These are phyloP conservation scores for Obba rivulosa DNA, from an alignment of 768 basidiomycete genomes.

Conservation along the genomic window DNA sequence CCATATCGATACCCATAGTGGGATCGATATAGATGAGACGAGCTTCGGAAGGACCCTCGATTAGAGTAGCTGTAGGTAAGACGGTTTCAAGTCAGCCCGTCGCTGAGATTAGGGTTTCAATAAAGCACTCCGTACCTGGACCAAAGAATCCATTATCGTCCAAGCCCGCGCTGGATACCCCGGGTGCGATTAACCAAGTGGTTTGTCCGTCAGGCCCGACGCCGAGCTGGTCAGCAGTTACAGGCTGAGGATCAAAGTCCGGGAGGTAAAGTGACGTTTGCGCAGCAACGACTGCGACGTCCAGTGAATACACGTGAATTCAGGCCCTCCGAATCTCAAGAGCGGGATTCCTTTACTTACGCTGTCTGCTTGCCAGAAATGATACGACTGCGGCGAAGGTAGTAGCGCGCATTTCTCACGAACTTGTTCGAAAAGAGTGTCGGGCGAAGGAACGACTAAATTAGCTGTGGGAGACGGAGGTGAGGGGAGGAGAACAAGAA, in stretches of 20 bases:
- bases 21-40: slow-evolving; percentile 30
- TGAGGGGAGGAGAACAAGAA: too few relatives aligned
- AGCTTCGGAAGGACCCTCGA: slow-evolving; percentile 36
- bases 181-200: slow-evolving; percentile 36
- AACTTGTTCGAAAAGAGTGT: too few relatives aligned
- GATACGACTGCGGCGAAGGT: not conserved
- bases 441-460: too few relatives aligned
- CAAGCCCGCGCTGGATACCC: slow-evolving; percentile 27
- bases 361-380: too few relatives aligned
- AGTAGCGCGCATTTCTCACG: slow-evolving; percentile 2
- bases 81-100: not conserved
- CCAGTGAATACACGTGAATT: not conserved
- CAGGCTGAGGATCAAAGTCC: slow-evolving; percentile 38
- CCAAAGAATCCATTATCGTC: slow-evolving; percentile 29
- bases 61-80: slow-evolving; percentile 33
- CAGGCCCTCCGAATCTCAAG: slow-evolving; percentile 1
- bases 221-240: slow-evolving; percentile 38
- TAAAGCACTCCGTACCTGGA: slow-evolving; percentile 27
- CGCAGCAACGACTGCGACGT: slow-evolving; percentile 21
- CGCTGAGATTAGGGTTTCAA: too few relatives aligned
- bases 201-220: slow-evolving; percentile 36
- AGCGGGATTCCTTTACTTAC: not conserved
- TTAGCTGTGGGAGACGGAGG: too few relatives aligned
- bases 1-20: slow-evolving; percentile 7
- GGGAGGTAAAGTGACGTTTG: slow-evolving; percentile 41